Percentiles rank a stretch among this genome's conserved stretches.
Evolutionary conservation across 495 filamentous ascomycete species (phyloP).

Genomic region (Hypoxylon subgilvum): DNA sequence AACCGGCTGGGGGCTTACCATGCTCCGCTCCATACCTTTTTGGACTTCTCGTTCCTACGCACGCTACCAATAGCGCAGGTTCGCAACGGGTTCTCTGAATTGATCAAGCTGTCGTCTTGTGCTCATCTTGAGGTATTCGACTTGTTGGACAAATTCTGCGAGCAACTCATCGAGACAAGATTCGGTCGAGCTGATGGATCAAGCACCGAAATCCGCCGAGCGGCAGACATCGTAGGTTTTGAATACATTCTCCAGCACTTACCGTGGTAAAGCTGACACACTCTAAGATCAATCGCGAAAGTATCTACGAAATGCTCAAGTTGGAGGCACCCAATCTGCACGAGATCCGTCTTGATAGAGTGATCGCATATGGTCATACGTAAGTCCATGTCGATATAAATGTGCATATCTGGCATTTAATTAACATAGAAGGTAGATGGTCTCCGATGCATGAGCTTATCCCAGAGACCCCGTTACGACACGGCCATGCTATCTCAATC

Average conservation of each 20-base stretch:
- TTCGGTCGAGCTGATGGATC: conserved; percentile 63
- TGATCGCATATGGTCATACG: conserved; percentile 74
- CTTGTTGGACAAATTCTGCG: conserved; percentile 65
- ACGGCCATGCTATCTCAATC: conserved; percentile 70
- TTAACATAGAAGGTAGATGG: conserved; percentile 50
- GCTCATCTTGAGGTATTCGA: conserved; percentile 65
- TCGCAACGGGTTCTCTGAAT: conserved; percentile 69
- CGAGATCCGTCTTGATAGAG: conserved; percentile 66
- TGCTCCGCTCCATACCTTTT: conserved; percentile 68
- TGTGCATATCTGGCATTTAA: neutral
- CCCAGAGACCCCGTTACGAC: conserved; percentile 64
- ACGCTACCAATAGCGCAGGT: conserved; percentile 65
- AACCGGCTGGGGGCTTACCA: conserved; percentile 71
- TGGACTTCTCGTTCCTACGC: conserved; percentile 68
- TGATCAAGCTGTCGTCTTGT: conserved; percentile 72
- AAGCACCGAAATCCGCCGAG: conserved; percentile 52
- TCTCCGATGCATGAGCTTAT: conserved; percentile 67
- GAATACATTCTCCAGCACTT: neutral
- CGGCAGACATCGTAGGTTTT: conserved; percentile 53
- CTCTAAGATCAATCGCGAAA: conserved; percentile 60
- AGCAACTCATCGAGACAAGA: conserved; percentile 60
- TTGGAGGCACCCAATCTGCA: conserved; percentile 69
- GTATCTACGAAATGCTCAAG: conserved; percentile 68
- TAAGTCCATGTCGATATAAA: conserved; percentile 32
- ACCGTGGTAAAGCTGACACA: neutral